Evolutionary conservation across 1,139 yeast genomes (phyloP), one percentile per base, ranked within the genome.

Genomic region (Geotrichum citri-aurantii): DNA sequence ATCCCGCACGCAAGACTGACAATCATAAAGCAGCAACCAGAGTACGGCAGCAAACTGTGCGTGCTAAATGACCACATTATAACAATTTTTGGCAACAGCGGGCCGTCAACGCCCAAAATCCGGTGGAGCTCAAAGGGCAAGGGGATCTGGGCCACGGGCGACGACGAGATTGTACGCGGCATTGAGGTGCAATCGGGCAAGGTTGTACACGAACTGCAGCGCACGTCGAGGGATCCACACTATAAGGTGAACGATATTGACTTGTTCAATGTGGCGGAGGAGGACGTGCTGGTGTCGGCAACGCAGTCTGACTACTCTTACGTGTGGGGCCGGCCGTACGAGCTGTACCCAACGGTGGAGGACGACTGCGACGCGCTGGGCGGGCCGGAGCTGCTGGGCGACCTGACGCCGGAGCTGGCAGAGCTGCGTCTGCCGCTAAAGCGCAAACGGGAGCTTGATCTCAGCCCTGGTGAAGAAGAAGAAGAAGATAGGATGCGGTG

Each of bases 101-200:
- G 37, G 14, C 37, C 37, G n/a, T 31, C 59, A 5, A 46, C 40
- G 21, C 60, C 62, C 17, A 48, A 47, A 10, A 33, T 57, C 21
- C 29, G 17, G 23, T 62, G 60, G 59, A 56, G 62, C 29, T 19
- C 26, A 5, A 52, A 52, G 14, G 58, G 62, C 2, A 59, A 55
- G 53, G 93, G 92, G 0, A 62, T 86, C 0, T 82, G 92, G 85
- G 76, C 86, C 0, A 77, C 83, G 52, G 85, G 89, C 7, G 93
- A 86, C 65, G 88, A 84, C 65, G 95, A 95, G 0, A 62, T 74
- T 0, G 70, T 85, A n/a, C 68, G 89, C 54, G 92, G 68, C 12
- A 57, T 66, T 17, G 68, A 65, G 44, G 54, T 61, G 8, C 63
- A 62, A 19, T 57, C 65, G 21, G 69, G 69, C 10, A 61, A 58